A percentile compares a stretch with the other conserved stretches of the same genome.
These are phyloP conservation scores for Penicillium pancosmium DNA, from an alignment of 495 filamentous ascomycete genomes.

Conservation along the genomic window DNA sequence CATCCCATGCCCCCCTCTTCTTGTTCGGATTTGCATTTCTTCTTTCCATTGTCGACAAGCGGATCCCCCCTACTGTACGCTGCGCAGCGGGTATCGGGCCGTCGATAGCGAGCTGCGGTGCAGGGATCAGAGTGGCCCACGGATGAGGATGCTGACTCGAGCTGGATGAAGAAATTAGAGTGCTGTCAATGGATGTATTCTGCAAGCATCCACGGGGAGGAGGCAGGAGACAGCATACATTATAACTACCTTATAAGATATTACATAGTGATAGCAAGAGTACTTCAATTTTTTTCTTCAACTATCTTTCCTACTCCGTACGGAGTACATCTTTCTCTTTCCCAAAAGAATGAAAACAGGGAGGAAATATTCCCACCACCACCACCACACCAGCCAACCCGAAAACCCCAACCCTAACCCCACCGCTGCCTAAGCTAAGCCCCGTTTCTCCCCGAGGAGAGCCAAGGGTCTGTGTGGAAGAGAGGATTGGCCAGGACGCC, in stretches of 20 bases:
- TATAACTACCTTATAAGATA: not conserved
- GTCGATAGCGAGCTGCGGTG: constrained; percentile 37
- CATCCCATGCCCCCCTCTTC: not conserved
- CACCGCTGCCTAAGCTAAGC: not conserved
- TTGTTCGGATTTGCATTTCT: not conserved
- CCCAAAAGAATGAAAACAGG: too few relatives aligned
- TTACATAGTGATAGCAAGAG: too few relatives aligned
- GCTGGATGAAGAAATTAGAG: too few relatives aligned
- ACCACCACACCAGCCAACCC: too few relatives aligned
- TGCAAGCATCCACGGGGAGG: too few relatives aligned
- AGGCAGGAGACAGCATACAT: not conserved
- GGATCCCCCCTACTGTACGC: constrained; percentile 28
- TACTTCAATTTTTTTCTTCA: too few relatives aligned
- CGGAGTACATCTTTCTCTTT: too few relatives aligned
- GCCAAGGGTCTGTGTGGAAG: constrained; percentile 1
- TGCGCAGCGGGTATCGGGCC: constrained; percentile 40
- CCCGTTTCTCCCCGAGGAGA: constrained; percentile 23
- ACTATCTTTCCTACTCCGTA: too few relatives aligned
- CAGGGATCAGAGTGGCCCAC: constrained; percentile 24
- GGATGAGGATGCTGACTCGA: too few relatives aligned
- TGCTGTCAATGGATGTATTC: too few relatives aligned
- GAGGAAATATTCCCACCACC: too few relatives aligned
- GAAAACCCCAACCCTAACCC: not conserved
- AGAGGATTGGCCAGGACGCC: not conserved
- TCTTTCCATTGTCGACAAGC: not conserved